phyloP scores from a whole-genome alignment of 2,329 filamentous ascomycete species.

The Exserohilum rostratum region DNA sequence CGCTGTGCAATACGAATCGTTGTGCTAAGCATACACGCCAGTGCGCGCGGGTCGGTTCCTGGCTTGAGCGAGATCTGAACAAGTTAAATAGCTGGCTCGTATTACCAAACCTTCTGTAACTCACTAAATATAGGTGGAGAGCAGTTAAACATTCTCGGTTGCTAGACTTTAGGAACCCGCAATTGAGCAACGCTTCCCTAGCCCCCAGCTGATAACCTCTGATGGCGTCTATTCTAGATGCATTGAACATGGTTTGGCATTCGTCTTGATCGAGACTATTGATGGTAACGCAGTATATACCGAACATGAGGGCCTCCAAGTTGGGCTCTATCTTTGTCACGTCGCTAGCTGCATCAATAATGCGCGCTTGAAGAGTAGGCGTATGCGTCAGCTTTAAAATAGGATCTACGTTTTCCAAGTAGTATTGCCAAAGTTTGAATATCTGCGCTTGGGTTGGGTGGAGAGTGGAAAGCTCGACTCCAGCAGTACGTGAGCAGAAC shows the following conservation, averaged over 20 bases:
- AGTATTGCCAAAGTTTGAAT: constrained; percentile 75
- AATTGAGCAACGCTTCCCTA: constrained; percentile 66
- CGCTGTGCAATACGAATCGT: constrained; percentile 65
- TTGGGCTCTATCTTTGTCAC: constrained; percentile 59
- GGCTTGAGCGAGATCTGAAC: constrained; percentile 59
- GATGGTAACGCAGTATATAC: constrained; percentile 41
- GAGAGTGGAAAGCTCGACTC: constrained; percentile 65
- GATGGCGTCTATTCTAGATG: constrained; percentile 59
- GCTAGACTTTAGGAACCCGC: constrained; percentile 61
- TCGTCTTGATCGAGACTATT: constrained; percentile 64
- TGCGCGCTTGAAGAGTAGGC: constrained; percentile 57
- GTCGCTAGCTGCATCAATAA: constrained; percentile 65
- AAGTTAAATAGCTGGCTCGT: not conserved
- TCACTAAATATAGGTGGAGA: constrained; percentile 61
- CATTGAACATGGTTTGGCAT: constrained; percentile 58
- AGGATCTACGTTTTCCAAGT: constrained; percentile 57
- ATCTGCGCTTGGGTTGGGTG: constrained; percentile 72
- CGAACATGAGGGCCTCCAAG: constrained; percentile 59
- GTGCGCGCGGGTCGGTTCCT: constrained; percentile 52
- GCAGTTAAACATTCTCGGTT: constrained; percentile 62
- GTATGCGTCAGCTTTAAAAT: constrained; percentile 38
- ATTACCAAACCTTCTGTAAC: constrained; percentile 13
- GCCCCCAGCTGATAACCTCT: constrained; percentile 65
- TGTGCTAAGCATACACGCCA: constrained; percentile 64
- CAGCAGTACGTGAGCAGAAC: constrained; percentile 57